phyloP scores from a whole-genome alignment of 768 basidiomycete genomes.

The Naganishia randhawae region DNA sequence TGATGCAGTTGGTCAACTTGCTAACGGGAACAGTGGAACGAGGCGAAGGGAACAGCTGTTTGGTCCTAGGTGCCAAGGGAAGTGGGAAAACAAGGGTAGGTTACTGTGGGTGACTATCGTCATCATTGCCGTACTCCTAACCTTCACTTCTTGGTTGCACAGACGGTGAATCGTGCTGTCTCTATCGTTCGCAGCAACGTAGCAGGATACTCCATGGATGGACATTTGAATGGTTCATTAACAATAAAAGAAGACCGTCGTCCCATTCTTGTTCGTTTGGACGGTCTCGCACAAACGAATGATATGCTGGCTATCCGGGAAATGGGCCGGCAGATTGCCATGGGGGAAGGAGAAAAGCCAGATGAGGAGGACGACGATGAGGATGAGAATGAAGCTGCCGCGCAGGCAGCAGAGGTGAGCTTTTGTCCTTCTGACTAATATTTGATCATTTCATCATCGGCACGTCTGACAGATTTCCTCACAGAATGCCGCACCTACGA shows the following conservation, averaged over 20 bases:
- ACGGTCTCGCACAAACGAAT: slow-evolving; percentile 76
- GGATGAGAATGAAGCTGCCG: slow-evolving; percentile 49
- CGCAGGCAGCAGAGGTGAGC: slow-evolving; percentile 40
- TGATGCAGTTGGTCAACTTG: slow-evolving; percentile 61
- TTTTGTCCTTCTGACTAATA: not conserved
- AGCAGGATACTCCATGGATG: not conserved
- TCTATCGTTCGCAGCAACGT: slow-evolving; percentile 7
- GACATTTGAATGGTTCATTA: not conserved
- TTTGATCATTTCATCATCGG: not conserved
- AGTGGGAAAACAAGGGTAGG: slow-evolving; percentile 78
- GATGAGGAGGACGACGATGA: slow-evolving; percentile 50
- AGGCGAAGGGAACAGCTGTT: slow-evolving; percentile 89
- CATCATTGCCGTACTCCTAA: not conserved
- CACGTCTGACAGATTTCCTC: not conserved
- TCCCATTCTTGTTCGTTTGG: slow-evolving; percentile 74
- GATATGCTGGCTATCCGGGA: slow-evolving; percentile 89
- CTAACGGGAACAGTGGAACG: slow-evolving; percentile 69
- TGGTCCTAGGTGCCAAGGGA: slow-evolving; percentile 77
- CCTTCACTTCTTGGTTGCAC: not conserved
- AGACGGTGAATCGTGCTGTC: slow-evolving; percentile 33
- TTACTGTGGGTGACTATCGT: not conserved
- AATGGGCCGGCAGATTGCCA: slow-evolving; percentile 72
- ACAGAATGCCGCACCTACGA: slow-evolving; percentile 45
- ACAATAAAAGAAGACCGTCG: slow-evolving; percentile 7
- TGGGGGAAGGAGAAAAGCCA: slow-evolving; percentile 45